Evolutionary conservation across 257 asterid species (phyloP).

Genomic region (Capsicum pubescens): DNA sequence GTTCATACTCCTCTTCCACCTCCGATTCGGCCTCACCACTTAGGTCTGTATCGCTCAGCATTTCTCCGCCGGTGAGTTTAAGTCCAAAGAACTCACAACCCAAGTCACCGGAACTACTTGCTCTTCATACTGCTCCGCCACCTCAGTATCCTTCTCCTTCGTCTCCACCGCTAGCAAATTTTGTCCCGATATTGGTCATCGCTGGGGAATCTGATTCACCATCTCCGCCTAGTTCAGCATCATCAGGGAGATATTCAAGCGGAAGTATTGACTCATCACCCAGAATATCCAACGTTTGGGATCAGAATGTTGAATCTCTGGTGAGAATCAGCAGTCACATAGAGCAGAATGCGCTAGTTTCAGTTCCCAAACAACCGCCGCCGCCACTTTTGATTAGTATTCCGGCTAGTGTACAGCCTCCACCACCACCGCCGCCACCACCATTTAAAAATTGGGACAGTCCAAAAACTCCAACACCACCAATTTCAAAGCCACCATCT

Average conservation of each 20-base stretch:
- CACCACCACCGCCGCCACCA: constrained; percentile 67
- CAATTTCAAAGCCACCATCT: constrained; percentile 36
- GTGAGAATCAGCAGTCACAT: constrained; percentile 33
- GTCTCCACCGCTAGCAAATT: constrained; percentile 37
- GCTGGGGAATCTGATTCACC: constrained; percentile 45
- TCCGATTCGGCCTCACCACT: constrained; percentile 78
- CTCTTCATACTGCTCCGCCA: constrained; percentile 56
- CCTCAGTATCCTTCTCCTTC: constrained; percentile 24
- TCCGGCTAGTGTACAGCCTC: constrained; percentile 42
- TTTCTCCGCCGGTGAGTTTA: constrained; percentile 73
- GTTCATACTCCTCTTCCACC: constrained; percentile 72
- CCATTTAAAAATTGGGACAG: constrained; percentile 61
- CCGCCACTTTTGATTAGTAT: constrained; percentile 41
- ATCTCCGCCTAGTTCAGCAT: constrained; percentile 70
- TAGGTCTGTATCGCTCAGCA: constrained; percentile 75
- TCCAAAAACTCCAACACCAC: constrained; percentile 68
- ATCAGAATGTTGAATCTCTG: constrained; percentile 39
- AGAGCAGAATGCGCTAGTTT: constrained; percentile 31
- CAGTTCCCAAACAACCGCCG: constrained; percentile 40
- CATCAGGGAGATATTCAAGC: constrained; percentile 63
- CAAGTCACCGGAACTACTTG: constrained; percentile 83
- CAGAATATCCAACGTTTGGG: constrained; percentile 49
- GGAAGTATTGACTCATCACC: constrained; percentile 73
- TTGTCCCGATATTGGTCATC: constrained; percentile 24
- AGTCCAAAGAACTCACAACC: constrained; percentile 70